Percentiles rank a stretch among this genome's conserved stretches.
Evolutionary conservation across 2,329 filamentous ascomycete species (phyloP).

Genomic region (Arthrobotrys conoides): DNA sequence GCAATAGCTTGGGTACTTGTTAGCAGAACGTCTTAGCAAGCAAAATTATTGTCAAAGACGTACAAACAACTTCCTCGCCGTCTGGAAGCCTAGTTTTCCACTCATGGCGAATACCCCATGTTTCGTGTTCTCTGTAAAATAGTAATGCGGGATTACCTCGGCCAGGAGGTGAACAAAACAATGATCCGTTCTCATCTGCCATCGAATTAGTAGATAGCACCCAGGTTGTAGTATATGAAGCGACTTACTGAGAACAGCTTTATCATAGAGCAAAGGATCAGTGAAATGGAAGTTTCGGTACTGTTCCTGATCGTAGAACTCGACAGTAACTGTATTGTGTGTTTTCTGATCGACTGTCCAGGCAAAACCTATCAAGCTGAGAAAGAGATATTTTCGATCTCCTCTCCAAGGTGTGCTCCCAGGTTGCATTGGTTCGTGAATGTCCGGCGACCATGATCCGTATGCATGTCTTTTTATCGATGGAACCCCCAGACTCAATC

Average conservation of each 20-base stretch:
- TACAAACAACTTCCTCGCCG: slow-evolving; percentile 82
- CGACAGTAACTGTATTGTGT: slow-evolving; percentile 92
- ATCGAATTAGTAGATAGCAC: slow-evolving; percentile 62
- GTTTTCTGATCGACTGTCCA: slow-evolving; percentile 98
- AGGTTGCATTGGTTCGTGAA: slow-evolving; percentile 90
- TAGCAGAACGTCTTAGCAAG: slow-evolving; percentile 26
- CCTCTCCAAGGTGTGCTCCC: slow-evolving; percentile 96
- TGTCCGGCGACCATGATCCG: slow-evolving; percentile 73
- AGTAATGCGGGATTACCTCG: slow-evolving; percentile 80
- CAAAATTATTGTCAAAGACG: slow-evolving; percentile 38
- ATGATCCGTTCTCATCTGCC: slow-evolving; percentile 79
- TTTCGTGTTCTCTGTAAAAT: slow-evolving; percentile 98
- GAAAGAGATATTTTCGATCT: slow-evolving; percentile 85
- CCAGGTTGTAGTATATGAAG: slow-evolving; percentile 13
- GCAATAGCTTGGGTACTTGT: slow-evolving; percentile 76
- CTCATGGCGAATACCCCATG: slow-evolving; percentile 90
- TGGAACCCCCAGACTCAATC: slow-evolving; percentile 21
- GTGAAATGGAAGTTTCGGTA: slow-evolving; percentile 94
- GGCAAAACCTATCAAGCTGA: slow-evolving; percentile 93
- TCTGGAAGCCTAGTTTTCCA: slow-evolving; percentile 90
- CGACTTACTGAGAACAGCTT: slow-evolving; percentile 80
- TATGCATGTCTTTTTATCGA: slow-evolving; percentile 72
- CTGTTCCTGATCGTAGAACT: slow-evolving; percentile 93
- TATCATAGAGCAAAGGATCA: slow-evolving; percentile 95
- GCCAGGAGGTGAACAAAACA: slow-evolving; percentile 84